Evolutionary conservation across 2,329 filamentous ascomycete species (phyloP).

Genomic region (Alternaria burnsii): DNA sequence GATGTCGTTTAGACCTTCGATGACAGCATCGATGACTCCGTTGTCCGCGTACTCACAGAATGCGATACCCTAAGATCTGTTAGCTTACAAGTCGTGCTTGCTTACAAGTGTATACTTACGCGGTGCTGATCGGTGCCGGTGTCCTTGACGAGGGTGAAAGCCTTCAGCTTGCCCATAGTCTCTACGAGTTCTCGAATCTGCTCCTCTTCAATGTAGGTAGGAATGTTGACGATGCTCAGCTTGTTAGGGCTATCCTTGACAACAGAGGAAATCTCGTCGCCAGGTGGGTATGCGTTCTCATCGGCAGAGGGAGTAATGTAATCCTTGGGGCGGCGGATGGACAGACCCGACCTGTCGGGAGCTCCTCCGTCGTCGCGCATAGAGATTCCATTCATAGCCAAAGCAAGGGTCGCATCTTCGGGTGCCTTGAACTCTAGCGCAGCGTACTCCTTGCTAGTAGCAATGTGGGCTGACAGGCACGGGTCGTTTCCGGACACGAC

Average conservation of each 20-base stretch:
- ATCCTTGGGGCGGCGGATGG: constrained; percentile 89
- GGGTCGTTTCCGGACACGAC: constrained; percentile 85
- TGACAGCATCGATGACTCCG: constrained; percentile 79
- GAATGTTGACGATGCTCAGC: constrained; percentile 90
- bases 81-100: constrained; percentile 13
- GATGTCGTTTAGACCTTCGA: constrained; percentile 92
- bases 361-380: constrained; percentile 73
- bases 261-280: constrained; percentile 77
- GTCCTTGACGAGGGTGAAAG: constrained; percentile 91
- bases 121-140: constrained; percentile 83
- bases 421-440: constrained; percentile 90
- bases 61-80: constrained; percentile 76
- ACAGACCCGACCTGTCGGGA: constrained; percentile 65
- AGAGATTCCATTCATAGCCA: constrained; percentile 86
- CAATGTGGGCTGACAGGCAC: constrained; percentile 83
- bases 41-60: constrained; percentile 95
- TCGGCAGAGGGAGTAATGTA: constrained; percentile 85
- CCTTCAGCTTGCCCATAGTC: constrained; percentile 91
- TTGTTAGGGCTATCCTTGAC: constrained; percentile 96
- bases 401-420: constrained; percentile 86
- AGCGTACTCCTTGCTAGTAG: constrained; percentile 80
- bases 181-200: constrained; percentile 90
- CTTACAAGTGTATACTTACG: constrained; percentile 62
- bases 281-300: constrained; percentile 71
- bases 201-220: constrained; percentile 85